Evolutionary conservation across 1,284 basidiomycete species (phyloP).

Genomic region (Ustilago trichophora): DNA sequence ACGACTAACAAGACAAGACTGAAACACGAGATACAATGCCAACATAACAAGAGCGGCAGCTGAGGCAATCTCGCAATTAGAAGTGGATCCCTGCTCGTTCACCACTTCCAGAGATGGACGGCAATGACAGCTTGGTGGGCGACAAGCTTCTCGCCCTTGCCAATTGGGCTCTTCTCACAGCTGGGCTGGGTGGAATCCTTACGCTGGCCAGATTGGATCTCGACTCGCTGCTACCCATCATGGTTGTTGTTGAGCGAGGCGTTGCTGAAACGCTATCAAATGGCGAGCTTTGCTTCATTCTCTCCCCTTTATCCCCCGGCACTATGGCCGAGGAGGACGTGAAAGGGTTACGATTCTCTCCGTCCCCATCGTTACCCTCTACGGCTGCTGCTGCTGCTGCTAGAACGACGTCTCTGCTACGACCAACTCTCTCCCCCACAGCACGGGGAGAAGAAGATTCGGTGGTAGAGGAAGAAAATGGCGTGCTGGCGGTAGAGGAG

Average conservation of each 20-base stretch:
- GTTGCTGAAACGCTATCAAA: too few species aligned
- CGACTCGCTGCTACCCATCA: too few species aligned
- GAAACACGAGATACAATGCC: too few species aligned
- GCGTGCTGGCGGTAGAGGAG: conserved; percentile 16
- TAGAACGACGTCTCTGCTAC: too few species aligned
- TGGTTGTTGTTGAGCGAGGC: too few species aligned
- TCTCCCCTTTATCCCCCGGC: background rate
- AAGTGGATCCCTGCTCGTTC: too few species aligned
- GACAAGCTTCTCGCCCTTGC: conserved; percentile 33
- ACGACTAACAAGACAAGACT: too few species aligned
- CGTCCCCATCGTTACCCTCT: background rate
- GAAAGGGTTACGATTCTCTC: conserved; percentile 32
- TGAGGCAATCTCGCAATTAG: too few species aligned
- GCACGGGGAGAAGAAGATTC: too few species aligned
- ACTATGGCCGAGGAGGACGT: background rate
- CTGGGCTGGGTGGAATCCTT: conserved; percentile 39
- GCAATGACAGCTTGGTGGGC: conserved; percentile 10
- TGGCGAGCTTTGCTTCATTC: too few species aligned
- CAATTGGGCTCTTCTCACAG: conserved; percentile 39
- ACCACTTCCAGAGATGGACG: background rate
- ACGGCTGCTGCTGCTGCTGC: background rate
- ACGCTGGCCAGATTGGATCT: background rate
- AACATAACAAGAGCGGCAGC: too few species aligned
- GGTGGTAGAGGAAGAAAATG: conserved; percentile 16
- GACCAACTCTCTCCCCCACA: background rate